phyloP scores from a whole-genome alignment of 306 rosid genomes.

The Purshia tridentata region DNA sequence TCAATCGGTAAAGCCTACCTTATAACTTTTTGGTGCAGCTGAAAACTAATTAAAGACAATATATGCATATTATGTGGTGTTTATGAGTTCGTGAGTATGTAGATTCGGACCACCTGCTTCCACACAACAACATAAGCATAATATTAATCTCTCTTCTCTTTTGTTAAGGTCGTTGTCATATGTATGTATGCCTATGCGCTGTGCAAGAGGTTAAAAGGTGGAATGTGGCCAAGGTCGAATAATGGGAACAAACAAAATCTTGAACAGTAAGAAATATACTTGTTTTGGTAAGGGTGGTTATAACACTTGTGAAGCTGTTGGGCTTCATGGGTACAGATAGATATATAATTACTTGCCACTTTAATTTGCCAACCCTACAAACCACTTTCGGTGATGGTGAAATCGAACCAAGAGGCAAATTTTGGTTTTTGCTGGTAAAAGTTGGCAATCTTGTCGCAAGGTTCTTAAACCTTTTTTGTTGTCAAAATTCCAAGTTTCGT shows the following conservation, averaged over 20 bases:
- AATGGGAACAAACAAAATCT: neutral
- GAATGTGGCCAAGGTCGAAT: neutral
- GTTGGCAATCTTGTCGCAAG: constrained; percentile 32
- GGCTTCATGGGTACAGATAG: neutral
- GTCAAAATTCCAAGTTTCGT: too few species aligned
- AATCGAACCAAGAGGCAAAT: constrained; percentile 6
- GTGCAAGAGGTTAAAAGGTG: neutral
- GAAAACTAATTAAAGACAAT: too few species aligned
- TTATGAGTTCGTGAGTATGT: too few species aligned
- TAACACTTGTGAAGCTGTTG: neutral
- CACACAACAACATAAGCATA: too few species aligned
- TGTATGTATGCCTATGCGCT: neutral
- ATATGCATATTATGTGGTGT: too few species aligned
- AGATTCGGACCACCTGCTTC: too few species aligned
- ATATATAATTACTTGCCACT: neutral
- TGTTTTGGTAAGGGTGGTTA: neutral
- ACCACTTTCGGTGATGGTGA: constrained; percentile 25
- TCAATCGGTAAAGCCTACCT: too few species aligned
- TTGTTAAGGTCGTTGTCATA: constrained; percentile 9
- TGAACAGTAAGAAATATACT: neutral
- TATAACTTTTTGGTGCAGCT: too few species aligned
- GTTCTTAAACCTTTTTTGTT: neutral
- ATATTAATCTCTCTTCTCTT: neutral
- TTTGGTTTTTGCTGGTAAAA: constrained; percentile 16
- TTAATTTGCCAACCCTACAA: constrained; percentile 19